A percentile compares a stretch with the other conserved stretches of the same genome.
Conservation (phyloP, 192 early-diverging fungal genomes). For the Podila epigama region DNA sequence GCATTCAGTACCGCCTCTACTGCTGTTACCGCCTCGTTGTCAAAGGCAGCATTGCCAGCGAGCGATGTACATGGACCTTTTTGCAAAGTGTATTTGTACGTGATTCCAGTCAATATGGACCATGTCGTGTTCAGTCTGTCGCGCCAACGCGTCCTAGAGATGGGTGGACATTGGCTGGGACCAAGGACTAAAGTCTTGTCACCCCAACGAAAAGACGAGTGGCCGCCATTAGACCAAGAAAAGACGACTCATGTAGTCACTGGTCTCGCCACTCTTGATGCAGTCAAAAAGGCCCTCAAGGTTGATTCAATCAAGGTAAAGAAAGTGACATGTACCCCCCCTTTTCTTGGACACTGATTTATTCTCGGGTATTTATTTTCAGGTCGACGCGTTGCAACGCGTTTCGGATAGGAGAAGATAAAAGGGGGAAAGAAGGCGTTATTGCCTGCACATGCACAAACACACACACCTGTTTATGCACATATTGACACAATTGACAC, state of each 20-base stretch:
- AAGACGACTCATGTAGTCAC: constrained; percentile 41
- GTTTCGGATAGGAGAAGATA: too few relatives aligned
- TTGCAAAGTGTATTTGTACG: constrained; percentile 17
- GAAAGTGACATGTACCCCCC: neutral
- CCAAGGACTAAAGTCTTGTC: constrained; percentile 16
- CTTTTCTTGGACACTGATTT: too few relatives aligned
- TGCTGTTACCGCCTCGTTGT: too few relatives aligned
- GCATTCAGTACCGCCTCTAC: too few relatives aligned
- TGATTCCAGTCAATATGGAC: constrained; percentile 27
- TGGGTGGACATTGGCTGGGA: constrained; percentile 27
- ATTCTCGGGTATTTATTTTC: too few relatives aligned
- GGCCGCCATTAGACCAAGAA: constrained; percentile 19
- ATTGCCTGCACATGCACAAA: too few relatives aligned
- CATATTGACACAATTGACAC: too few relatives aligned
- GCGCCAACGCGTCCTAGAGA: constrained; percentile 2
- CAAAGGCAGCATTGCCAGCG: too few relatives aligned
- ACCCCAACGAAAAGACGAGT: neutral
- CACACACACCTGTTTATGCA: too few relatives aligned
- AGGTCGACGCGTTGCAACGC: too few relatives aligned
- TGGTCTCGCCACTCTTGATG: constrained; percentile 5
- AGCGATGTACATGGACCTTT: too few relatives aligned
- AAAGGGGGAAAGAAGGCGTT: too few relatives aligned
- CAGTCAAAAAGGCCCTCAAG: constrained; percentile 8
- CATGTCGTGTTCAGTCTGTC: constrained; percentile 10
- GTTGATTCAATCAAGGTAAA: constrained; percentile 13